Evolutionary conservation across 768 basidiomycete species (phyloP), one percentile per base, ranked within the genome.

Genomic region (Amanita pseudoporphyria): DNA sequence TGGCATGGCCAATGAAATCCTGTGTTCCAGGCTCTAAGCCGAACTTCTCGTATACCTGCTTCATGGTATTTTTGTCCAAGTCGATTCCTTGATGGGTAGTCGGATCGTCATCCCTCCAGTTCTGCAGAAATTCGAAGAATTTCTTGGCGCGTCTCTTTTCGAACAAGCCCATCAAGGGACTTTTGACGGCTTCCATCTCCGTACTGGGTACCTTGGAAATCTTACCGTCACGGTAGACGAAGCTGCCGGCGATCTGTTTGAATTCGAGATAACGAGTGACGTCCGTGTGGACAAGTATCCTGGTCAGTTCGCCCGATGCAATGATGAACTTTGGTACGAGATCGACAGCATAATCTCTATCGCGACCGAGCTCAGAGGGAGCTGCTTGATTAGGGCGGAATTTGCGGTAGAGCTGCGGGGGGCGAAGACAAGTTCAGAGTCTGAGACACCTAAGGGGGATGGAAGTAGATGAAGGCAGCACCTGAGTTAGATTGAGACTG

Each of bases 271-370:
- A 99, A 53, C 93, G 85, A 36, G 89, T 94, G 54, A 99, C 96
- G 63, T 99, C 93, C 56, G 96, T 98, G 73, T 98, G 94, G 36
- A 99, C 93, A 55, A 99, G 85, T 68, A 99, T 98, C 69, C 85
- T 87, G 47, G 94, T 96, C 62, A 99, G 84, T 67, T 97, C 94
- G 49, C 96, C 96, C 9, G 90, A 92, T 24, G 96, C 87, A 59
- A 98, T 93, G 74, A 98, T 98, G 74, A 99, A 99, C 70, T 99
- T 98, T 64, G 96, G 94, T 60, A 97, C 86, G 56, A 97, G 83
- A 74, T 97, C 96, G 57, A 98, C 86, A 49, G 92, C 92, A 61
- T 96, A 99, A 72, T 98, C 96, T 53, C 96, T 81, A 71, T 98
- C 96, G 45, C 95, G 86, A 39, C 96, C 96, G 44, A 98, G 82